A percentile compares a stretch with the other conserved stretches of the same genome.
phyloP scores from a whole-genome alignment of 169 alveolate genomes.

The Eimeria falciformis region DNA sequence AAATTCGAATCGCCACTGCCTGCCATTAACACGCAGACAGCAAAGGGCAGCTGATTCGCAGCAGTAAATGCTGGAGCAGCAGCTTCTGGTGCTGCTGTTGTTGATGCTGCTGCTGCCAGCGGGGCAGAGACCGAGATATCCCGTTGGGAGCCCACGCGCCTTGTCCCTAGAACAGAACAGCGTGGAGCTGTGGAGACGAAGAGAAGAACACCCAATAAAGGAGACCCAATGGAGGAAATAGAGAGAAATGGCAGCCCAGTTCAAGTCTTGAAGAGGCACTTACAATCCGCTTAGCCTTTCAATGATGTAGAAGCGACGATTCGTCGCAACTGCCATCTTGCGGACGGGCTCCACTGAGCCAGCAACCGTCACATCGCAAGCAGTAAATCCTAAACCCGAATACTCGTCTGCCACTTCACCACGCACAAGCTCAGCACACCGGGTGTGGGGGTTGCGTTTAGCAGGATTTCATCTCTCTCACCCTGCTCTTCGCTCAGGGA shows the following conservation, averaged over 20 bases:
- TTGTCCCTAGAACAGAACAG: no score
- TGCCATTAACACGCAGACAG: background rate
- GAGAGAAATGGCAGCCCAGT: no score
- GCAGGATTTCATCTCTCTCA: background rate
- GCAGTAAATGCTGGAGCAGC: background rate
- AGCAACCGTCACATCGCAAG: background rate
- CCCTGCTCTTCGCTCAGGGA: slow-evolving; percentile 43
- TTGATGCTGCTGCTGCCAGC: no score
- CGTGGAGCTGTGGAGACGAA: no score
- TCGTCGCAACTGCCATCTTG: slow-evolving; percentile 54
- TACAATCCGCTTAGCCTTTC: slow-evolving; percentile 67
- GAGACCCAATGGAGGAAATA: no score
- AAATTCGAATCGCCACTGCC: slow-evolving; percentile 27
- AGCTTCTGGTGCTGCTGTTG: no score
- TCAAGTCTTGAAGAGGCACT: background rate
- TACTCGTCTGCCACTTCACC: background rate
- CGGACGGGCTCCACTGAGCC: slow-evolving; percentile 65
- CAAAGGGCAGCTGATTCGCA: background rate
- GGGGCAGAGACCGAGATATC: no score
- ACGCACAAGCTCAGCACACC: background rate
- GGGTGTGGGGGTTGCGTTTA: background rate
- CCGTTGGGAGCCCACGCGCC: no score
- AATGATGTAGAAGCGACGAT: slow-evolving; percentile 67
- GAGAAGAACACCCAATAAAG: no score
- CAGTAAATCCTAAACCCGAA: background rate